These are phyloP conservation scores for Botryotinia globosa DNA, from an alignment of 2,329 filamentous ascomycete genomes.

Conservation along the genomic window DNA sequence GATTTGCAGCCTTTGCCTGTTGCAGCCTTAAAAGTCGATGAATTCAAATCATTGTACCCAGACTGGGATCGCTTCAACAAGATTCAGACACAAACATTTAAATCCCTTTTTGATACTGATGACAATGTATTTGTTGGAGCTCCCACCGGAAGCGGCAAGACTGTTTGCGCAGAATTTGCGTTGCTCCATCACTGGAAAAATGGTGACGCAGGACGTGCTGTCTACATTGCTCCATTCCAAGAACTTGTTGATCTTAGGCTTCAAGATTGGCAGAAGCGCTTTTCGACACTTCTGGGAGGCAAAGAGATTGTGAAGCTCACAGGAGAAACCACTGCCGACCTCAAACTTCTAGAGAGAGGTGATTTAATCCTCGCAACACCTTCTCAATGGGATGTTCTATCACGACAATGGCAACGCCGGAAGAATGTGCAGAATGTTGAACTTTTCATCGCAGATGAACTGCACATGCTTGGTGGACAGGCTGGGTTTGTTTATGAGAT, in stretches of 20 bases:
- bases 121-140: constrained; percentile 92
- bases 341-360: constrained; percentile 82
- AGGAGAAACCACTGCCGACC: constrained; percentile 85
- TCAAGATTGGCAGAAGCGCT: constrained; percentile 80
- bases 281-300: constrained; percentile 70
- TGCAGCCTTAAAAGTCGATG: constrained; percentile 79
- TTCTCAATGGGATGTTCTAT: constrained; percentile 91
- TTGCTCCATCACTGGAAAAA: constrained; percentile 84
- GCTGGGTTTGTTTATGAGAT: constrained; percentile 91
- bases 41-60: constrained; percentile 78
- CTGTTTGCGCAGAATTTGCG: constrained; percentile 92
- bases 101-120: constrained; percentile 84
- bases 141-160: constrained; percentile 95
- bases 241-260: constrained; percentile 81
- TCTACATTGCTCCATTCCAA: constrained; percentile 94
- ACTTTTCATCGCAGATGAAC: constrained; percentile 90
- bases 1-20: constrained; percentile 90
- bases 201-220: constrained; percentile 68
- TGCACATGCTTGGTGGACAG: constrained; percentile 87
- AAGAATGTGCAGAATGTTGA: constrained; percentile 92
- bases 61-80: constrained; percentile 91
- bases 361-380: constrained; percentile 92
- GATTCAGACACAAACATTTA: constrained; percentile 96
- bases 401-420: constrained; percentile 91
- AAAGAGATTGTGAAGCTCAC: constrained; percentile 92